Base-by-base conservation (phyloP, 768 basidiomycete species). In the Kwoniella heveanensis region DNA sequence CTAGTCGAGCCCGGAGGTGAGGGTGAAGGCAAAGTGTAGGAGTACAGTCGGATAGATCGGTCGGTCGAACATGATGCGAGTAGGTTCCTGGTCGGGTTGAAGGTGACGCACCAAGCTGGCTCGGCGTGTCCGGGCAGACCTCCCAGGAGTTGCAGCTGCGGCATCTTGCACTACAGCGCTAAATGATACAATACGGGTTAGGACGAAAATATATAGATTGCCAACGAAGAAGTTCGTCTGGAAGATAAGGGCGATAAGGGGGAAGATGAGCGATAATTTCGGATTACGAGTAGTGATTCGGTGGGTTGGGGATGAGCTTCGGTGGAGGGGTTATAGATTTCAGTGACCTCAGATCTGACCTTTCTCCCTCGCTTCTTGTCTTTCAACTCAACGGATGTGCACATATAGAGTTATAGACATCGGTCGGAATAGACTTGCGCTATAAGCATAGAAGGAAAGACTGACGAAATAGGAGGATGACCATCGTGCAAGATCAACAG, bases 41-140 rank as follows among this genome's bases (percentile, higher is more conserved):
- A 82, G 77, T 91, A 97, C 51, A 98, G 80, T 46, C 92, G 85
- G 59, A 98, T 88, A 1, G 91, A 86, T 80, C 92, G 96, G 81
- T 99, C 96, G 6, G 90, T 87, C 4, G 95, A 97, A 77, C 94
- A 99, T 5, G 93, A 93, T 0, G 95, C 92, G 15, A 99, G 82
- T 21, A 94, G 74, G 0, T 90, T 86, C 59, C 88, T 86, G 2
- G 83, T 80, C 0, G 92, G 90, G 77, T 95, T 95, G 91, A 92
- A 98, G 5, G 90, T 86, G 27, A 90, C 83, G 57, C 87, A 83
- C 94, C 94, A 98, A 7, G 88, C 90, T 57, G 90, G 85, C 67
- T 92, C 91, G 29, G 87, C 84, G 78, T 96, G 92, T 1, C 76
- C 71, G 58, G 69, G 65, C 1, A 78, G 67, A 15, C 69, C 71